Conservation (phyloP, 352 stramenopile species). For the Blastocystis sp. region DNA sequence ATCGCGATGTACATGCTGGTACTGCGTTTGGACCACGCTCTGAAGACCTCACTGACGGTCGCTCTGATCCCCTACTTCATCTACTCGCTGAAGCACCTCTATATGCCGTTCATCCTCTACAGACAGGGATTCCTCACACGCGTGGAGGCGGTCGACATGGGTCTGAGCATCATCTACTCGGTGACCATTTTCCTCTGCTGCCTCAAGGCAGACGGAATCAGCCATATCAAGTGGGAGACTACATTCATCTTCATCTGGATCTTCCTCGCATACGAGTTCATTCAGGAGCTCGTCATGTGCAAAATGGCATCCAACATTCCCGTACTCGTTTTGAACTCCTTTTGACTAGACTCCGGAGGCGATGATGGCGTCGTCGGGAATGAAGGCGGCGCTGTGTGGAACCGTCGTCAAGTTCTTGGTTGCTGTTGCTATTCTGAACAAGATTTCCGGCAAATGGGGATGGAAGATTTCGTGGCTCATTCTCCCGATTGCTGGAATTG, state of each 20-base stretch:
- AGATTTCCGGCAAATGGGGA: constrained; percentile 31
- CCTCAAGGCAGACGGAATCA: constrained; percentile 7
- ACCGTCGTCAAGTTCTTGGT: neutral
- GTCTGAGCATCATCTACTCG: neutral
- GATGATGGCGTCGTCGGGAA: neutral
- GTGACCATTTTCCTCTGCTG: constrained; percentile 2
- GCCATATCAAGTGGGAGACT: neutral
- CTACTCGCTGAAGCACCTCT: constrained; percentile 18
- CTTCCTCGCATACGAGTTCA: neutral
- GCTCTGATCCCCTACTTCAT: constrained; percentile 46
- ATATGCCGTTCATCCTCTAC: constrained; percentile 4
- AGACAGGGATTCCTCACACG: neutral
- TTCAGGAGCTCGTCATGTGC: neutral
- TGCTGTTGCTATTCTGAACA: neutral
- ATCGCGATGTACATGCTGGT: neutral
- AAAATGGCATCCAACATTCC: neutral
- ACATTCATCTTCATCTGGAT: constrained; percentile 41
- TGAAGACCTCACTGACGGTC: neutral
- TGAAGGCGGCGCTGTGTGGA: neutral
- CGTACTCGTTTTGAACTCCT: neutral
- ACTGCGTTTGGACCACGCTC: constrained; percentile 8
- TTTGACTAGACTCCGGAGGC: constrained; percentile 13
- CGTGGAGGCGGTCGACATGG: neutral
- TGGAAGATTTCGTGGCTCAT: neutral
- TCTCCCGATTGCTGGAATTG: neutral